Percentiles rank a stretch among this genome's conserved stretches.
phyloP scores from a whole-genome alignment of 2,329 filamentous ascomycete genomes.

The Zasmidium angulare region DNA sequence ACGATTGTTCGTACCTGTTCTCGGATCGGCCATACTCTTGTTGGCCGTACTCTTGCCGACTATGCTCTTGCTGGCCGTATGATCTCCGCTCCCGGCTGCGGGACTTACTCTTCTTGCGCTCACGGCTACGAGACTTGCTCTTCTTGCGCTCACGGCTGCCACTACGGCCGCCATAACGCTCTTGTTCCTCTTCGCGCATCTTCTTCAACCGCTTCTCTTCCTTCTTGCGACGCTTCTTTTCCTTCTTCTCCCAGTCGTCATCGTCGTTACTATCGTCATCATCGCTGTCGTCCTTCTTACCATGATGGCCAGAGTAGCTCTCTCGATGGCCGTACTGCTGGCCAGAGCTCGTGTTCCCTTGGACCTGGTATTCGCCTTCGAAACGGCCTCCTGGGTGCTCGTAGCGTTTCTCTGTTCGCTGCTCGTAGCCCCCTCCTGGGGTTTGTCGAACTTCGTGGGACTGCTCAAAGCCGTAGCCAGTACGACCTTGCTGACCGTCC shows the following conservation, averaged over 20 bases:
- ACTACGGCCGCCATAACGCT: slow-evolving; percentile 16
- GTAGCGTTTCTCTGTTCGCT: slow-evolving; percentile 57
- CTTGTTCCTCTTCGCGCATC: slow-evolving; percentile 26
- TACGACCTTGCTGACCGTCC: slow-evolving; percentile 42
- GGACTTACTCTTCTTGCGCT: slow-evolving; percentile 9
- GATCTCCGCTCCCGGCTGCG: slow-evolving; percentile 19
- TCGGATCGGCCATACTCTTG: slow-evolving; percentile 16
- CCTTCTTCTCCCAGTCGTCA: slow-evolving; percentile 42
- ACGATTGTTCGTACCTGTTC: slow-evolving; percentile 12
- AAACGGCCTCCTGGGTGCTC: slow-evolving; percentile 44
- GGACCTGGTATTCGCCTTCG: slow-evolving; percentile 40
- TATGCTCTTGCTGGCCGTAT: slow-evolving; percentile 25
- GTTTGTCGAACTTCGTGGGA: slow-evolving; percentile 54
- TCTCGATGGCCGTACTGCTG: slow-evolving; percentile 28
- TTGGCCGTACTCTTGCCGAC: slow-evolving; percentile 19
- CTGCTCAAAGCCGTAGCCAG: slow-evolving; percentile 60
- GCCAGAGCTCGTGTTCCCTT: slow-evolving; percentile 25
- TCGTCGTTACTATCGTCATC: slow-evolving; percentile 34
- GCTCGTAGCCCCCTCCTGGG: slow-evolving; percentile 58
- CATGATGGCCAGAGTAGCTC: slow-evolving; percentile 29
- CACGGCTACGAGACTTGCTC: slow-evolving; percentile 13
- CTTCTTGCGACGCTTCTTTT: slow-evolving; percentile 35
- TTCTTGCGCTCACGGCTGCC: slow-evolving; percentile 18
- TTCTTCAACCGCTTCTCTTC: slow-evolving; percentile 31
- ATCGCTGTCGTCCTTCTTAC: slow-evolving; percentile 33